phyloP scores from a whole-genome alignment of 139 green algal species.

The Chlorella sp. region DNA sequence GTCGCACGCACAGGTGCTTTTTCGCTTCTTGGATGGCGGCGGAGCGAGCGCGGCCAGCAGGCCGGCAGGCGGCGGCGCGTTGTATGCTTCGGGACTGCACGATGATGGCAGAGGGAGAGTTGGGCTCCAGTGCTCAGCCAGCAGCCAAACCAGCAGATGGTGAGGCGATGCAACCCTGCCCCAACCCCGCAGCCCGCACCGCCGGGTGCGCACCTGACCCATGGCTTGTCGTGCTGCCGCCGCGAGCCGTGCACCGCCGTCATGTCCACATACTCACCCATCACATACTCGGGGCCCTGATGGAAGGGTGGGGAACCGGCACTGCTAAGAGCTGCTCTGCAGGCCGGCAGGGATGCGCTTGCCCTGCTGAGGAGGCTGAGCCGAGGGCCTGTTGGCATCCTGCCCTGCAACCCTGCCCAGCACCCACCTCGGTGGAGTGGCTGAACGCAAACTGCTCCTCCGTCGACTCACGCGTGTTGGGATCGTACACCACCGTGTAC shows the following conservation, averaged over 20 bases:
- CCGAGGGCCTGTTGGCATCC: no score
- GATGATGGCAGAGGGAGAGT: no score
- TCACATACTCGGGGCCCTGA: constrained; percentile 38
- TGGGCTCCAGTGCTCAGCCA: no score
- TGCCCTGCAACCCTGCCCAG: no score
- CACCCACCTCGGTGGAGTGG: constrained; percentile 2
- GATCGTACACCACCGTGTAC: constrained; percentile 53
- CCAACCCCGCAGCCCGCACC: no score
- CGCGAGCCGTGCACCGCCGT: constrained; percentile 35
- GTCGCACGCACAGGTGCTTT: constrained; percentile 2
- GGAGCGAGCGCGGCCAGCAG: constrained; percentile 20
- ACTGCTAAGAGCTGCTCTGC: no score
- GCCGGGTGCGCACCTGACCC: not conserved
- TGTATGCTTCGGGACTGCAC: not conserved
- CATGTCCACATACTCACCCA: constrained; percentile 45
- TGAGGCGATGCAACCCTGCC: no score
- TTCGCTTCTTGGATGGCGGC: constrained; percentile 33
- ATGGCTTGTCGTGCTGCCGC: constrained; percentile 23
- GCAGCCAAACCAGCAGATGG: no score
- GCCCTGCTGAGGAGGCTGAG: no score
- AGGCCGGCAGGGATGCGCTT: no score
- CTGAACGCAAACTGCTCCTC: constrained; percentile 45
- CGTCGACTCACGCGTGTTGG: constrained; percentile 41
- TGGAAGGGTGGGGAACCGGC: no score
- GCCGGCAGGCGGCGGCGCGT: constrained; percentile 10